Evolutionary conservation across 2,329 filamentous ascomycete genomes (phyloP).

Genomic region (Helminthosporium solani): DNA sequence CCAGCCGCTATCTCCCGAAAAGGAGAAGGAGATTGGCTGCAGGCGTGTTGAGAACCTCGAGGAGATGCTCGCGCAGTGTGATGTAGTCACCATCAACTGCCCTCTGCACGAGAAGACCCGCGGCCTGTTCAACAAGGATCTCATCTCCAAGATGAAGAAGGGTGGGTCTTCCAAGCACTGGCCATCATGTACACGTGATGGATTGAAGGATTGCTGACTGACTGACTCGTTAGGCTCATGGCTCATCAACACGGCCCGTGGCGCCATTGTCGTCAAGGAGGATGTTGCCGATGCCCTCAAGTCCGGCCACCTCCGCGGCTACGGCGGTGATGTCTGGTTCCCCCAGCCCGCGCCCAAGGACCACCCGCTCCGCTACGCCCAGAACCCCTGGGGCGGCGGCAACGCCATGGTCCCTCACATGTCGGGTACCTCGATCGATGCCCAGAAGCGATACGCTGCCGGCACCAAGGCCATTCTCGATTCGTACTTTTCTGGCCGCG

Average conservation of each 20-base stretch:
- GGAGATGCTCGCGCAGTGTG: conserved; percentile 91
- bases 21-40: conserved; percentile 94
- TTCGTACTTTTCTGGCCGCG: conserved; percentile 82
- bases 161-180: conserved; percentile 61
- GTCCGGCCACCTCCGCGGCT: conserved; percentile 84
- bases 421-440: conserved; percentile 97
- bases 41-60: conserved; percentile 84
- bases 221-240: conserved; percentile 65
- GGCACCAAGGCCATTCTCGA: conserved; percentile 88
- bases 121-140: conserved; percentile 97
- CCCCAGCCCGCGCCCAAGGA: conserved; percentile 93
- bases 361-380: conserved; percentile 86
- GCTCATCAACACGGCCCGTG: conserved; percentile 98
- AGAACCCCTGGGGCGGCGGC: conserved; percentile 93
- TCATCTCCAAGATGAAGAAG: conserved; percentile 99
- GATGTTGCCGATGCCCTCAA: conserved; percentile 94
- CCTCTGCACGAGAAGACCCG: conserved; percentile 97
- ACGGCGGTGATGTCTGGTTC: conserved; percentile 93
- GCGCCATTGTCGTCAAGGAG: conserved; percentile 99
- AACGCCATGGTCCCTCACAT: conserved; percentile 99
- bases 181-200: no score
- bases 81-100: conserved; percentile 99
- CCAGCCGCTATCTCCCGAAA: conserved; percentile 83
- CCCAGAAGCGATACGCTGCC: conserved; percentile 80
- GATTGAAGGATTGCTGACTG: neutral